These are phyloP conservation scores for Castanea crenata DNA, from an alignment of 306 rosid species.

Conservation along the genomic window DNA sequence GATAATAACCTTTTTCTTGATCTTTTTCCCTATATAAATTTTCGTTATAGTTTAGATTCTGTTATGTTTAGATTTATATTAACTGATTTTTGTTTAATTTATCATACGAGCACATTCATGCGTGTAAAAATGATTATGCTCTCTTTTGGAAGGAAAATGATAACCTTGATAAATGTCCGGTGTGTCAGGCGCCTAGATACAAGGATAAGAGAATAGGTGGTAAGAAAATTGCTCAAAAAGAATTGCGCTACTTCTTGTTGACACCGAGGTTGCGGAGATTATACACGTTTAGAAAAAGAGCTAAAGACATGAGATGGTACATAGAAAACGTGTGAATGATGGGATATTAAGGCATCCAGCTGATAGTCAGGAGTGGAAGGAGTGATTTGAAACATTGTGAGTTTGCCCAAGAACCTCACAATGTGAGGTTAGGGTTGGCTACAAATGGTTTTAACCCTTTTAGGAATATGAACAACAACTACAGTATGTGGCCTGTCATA, in stretches of 20 bases:
- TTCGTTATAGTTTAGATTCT: not conserved
- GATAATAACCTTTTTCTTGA: not conserved
- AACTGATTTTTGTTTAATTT: not conserved
- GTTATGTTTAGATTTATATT: not conserved
- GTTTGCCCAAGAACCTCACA: not conserved
- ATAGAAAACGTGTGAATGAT: not conserved
- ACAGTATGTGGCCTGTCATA: not conserved
- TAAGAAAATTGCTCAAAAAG: too few relatives aligned
- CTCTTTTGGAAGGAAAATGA: too few relatives aligned
- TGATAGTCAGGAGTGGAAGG: not conserved
- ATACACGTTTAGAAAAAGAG: too few relatives aligned
- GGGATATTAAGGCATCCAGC: not conserved
- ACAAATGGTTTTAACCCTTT: constrained; percentile 1
- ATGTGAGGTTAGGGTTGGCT: not conserved
- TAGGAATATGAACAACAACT: not conserved
- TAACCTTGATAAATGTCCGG: too few relatives aligned
- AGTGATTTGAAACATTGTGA: not conserved
- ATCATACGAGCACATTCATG: too few relatives aligned
- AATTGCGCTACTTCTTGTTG: too few relatives aligned
- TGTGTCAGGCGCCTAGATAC: too few relatives aligned
- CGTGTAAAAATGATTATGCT: too few relatives aligned
- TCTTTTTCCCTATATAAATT: not conserved
- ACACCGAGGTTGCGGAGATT: too few relatives aligned
- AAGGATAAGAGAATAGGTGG: too few relatives aligned
- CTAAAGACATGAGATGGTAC: not conserved